Percentiles rank a stretch among this genome's conserved stretches.
These are phyloP conservation scores for Aspergillus ostianus DNA, from an alignment of 495 filamentous ascomycete species.

Conservation along the genomic window DNA sequence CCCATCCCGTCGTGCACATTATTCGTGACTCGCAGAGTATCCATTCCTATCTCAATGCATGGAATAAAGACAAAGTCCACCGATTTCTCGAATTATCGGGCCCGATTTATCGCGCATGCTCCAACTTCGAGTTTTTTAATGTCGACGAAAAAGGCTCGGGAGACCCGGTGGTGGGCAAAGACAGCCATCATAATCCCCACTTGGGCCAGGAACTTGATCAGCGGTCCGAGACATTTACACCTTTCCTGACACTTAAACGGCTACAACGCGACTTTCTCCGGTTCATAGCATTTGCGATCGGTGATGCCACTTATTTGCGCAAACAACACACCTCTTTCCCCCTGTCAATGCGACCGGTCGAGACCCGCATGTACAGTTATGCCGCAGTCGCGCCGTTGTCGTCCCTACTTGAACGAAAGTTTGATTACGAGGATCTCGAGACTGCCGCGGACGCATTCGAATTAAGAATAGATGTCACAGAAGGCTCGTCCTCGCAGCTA, in stretches of 20 bases:
- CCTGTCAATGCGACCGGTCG: slow-evolving; percentile 61
- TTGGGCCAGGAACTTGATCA: slow-evolving; percentile 35
- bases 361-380: slow-evolving; percentile 61
- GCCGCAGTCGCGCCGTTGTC: slow-evolving; percentile 61
- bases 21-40: slow-evolving; percentile 66
- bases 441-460: slow-evolving; percentile 67
- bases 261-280: slow-evolving; percentile 69
- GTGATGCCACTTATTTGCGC: slow-evolving; percentile 47
- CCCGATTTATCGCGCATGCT: slow-evolving; percentile 58
- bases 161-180: slow-evolving; percentile 21
- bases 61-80: slow-evolving; percentile 52
- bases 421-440: slow-evolving; percentile 65
- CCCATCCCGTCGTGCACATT: slow-evolving; percentile 71
- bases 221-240: slow-evolving; percentile 40
- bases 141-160: slow-evolving; percentile 38
- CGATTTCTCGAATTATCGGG: slow-evolving; percentile 53
- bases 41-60: slow-evolving; percentile 56
- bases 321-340: slow-evolving; percentile 67
- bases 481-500: slow-evolving; percentile 23
- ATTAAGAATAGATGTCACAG: slow-evolving; percentile 55
- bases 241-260: slow-evolving; percentile 64
- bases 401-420: slow-evolving; percentile 49
- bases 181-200: slow-evolving; percentile 31
- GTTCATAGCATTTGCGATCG: slow-evolving; percentile 63
- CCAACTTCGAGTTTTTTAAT: slow-evolving; percentile 79